These are phyloP conservation scores for Scedosporium apiospermum DNA, from an alignment of 2,329 filamentous ascomycete genomes.

Conservation along the genomic window DNA sequence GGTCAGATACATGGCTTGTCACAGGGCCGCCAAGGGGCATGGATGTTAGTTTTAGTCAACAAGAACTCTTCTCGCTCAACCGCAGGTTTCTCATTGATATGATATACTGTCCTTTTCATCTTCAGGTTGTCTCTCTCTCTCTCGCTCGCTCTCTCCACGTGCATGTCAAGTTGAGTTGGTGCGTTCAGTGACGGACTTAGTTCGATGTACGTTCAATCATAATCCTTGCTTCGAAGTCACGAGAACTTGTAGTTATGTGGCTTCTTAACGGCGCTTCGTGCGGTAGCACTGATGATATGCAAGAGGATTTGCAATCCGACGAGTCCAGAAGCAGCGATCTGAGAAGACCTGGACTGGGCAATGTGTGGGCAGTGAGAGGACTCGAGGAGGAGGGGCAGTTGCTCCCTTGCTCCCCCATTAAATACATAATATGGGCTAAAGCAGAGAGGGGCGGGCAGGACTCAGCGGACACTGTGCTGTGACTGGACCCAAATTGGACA, in stretches of 20 bases:
- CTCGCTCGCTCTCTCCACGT: no score
- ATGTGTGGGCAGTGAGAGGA: neutral
- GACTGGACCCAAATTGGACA: neutral
- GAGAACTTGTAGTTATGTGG: neutral
- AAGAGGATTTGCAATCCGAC: neutral
- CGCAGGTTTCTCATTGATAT: neutral
- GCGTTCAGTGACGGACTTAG: no score
- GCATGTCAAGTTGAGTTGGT: no score
- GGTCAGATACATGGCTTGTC: no score
- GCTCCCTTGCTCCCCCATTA: neutral
- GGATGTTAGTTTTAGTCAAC: neutral
- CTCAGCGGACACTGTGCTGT: neutral
- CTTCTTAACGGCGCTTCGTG: neutral
- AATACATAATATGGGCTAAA: neutral
- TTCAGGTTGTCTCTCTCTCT: no score
- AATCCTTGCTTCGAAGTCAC: neutral
- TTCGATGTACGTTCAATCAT: no score
- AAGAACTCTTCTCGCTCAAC: neutral
- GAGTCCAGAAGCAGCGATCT: neutral
- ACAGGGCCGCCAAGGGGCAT: no score
- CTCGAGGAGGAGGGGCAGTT: neutral
- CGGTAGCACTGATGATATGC: neutral
- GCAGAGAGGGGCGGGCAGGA: neutral
- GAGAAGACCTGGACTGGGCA: neutral
- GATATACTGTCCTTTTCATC: no score